phyloP scores from a whole-genome alignment of 176 grass and related monocot genomes.

The Alloteropsis semialata region DNA sequence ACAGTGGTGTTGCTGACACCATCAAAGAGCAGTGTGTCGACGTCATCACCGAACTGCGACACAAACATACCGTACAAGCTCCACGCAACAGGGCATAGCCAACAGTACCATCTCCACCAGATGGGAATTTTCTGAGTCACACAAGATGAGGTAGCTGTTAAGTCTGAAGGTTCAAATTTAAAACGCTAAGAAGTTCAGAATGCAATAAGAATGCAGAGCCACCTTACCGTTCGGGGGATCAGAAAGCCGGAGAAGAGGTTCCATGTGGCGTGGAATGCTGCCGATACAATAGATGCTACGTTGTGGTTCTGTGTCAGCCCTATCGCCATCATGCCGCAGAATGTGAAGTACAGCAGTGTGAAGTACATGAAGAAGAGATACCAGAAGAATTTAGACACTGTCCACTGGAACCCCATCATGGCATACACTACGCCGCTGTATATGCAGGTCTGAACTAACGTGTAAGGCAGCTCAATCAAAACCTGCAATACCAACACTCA shows the following conservation, averaged over 20 bases:
- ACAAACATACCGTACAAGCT: constrained; percentile 21
- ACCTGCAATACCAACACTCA: background rate
- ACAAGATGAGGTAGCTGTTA: background rate
- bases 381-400: constrained; percentile 7
- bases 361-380: constrained; percentile 19
- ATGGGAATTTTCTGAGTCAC: constrained; percentile 12
- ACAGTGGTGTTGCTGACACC: constrained; percentile 13
- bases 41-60: constrained; percentile 6
- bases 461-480: constrained; percentile 6
- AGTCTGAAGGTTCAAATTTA: background rate
- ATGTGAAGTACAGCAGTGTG: constrained; percentile 12
- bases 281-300: constrained; percentile 14
- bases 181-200: background rate
- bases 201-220: background rate
- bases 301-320: background rate
- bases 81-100: constrained; percentile 23
- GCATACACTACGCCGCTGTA: background rate
- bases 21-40: background rate
- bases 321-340: background rate
- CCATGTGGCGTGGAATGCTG: background rate
- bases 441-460: background rate
- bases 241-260: constrained; percentile 25
- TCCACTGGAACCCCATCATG: constrained; percentile 12
- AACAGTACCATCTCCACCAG: constrained; percentile 32
- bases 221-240: constrained; percentile 17